Evolutionary conservation across 176 grass and related monocot genomes (phyloP).

Genomic region (Aechmea fasciata): DNA sequence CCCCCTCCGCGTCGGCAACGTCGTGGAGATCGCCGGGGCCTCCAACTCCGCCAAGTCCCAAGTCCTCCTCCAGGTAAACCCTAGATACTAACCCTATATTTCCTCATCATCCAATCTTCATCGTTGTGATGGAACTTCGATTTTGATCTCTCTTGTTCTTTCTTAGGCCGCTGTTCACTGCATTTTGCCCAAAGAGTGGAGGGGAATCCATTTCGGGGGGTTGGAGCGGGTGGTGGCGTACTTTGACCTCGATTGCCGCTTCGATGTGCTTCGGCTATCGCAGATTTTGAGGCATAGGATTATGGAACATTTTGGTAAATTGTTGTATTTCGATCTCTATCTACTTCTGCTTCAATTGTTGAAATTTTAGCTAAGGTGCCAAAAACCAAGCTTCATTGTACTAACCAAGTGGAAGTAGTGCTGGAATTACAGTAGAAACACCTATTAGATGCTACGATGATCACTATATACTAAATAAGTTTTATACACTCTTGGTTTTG

Average conservation of each 20-base stretch:
- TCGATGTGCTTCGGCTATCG: constrained; percentile 68
- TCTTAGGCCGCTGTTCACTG: constrained; percentile 62
- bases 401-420: too few species aligned
- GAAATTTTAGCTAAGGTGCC: neutral
- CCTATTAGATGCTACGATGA: too few species aligned
- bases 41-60: constrained; percentile 83
- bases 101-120: neutral
- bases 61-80: constrained; percentile 58
- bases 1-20: constrained; percentile 70
- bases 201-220: constrained; percentile 60
- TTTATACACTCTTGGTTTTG: too few species aligned
- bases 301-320: constrained; percentile 22
- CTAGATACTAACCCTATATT: neutral
- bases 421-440: too few species aligned
- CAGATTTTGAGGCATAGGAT: constrained; percentile 59
- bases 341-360: neutral
- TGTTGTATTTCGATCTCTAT: neutral
- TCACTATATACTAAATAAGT: too few species aligned
- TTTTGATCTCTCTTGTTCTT: neutral
- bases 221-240: constrained; percentile 57
- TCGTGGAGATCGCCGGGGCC: constrained; percentile 83
- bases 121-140: neutral
- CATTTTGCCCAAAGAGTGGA: constrained; percentile 71
- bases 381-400: too few species aligned
- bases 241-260: constrained; percentile 76